Evolutionary conservation across 148 eudicot species (phyloP), one percentile per base, ranked within the genome.

Genomic region (Polygonum maritimum): DNA sequence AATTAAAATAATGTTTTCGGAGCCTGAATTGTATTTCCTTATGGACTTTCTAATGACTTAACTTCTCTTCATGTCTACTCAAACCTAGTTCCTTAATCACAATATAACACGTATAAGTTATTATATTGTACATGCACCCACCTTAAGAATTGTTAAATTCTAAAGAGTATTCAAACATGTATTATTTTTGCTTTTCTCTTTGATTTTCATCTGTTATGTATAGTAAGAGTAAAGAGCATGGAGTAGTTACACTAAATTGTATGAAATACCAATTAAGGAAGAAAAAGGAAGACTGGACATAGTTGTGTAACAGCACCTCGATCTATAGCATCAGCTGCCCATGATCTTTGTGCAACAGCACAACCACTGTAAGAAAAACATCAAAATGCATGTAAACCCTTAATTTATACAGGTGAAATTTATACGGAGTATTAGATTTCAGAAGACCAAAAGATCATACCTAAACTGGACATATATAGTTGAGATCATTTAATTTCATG

Each of bases 401-500:
- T n/a, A n/a, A n/a, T 65, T 16, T 60, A 60, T 19, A 16, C 38
- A 31, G 3, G 15, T 16, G 14, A 76, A 22, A 81, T 76, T n/a
- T 70, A 62, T n/a, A n/a, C n/a, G n/a, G n/a, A n/a, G n/a, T 58
- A 52, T 73, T 63, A 15, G 19, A 5, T 55, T 58, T 22, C 36
- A 39, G 69, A n/a, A 52, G 62, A 54, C 49, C 13, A 76, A 33
- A 38, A 48, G 47, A 15, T 35, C 90, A 70, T 71, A 95, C 98
- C 98, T 89, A 86, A 95, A 95, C 75, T 95, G 99, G 69, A 95
- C 99, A n/a, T n/a, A n/a, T n/a, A 78, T 95, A 95, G 75, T 95
- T 95, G 76, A 95, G 98, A 79, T 95, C 99, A 85, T 92, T n/a
- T n/a, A n/a, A n/a, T 92, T 83, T 95, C 99, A 82, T 95, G 99